These are phyloP conservation scores for Uronychia binucleata DNA, from an alignment of 73 alveolate genomes.

Conservation along the genomic window DNA sequence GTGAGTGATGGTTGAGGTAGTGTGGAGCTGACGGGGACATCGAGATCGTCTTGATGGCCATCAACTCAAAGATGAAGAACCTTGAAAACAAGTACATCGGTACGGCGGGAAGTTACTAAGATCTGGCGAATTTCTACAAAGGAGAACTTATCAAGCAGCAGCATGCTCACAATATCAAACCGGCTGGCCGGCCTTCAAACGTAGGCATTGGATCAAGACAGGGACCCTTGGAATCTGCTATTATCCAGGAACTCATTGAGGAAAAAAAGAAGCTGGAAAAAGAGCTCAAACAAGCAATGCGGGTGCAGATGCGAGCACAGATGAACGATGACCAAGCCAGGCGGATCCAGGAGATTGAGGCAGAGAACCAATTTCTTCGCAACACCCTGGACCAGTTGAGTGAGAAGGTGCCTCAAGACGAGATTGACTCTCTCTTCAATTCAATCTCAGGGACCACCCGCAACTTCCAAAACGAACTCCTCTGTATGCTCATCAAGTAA, in stretches of 20 bases:
- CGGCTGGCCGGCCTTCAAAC: neutral
- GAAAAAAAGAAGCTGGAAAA: neutral
- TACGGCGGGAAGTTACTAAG: neutral
- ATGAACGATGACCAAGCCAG: neutral
- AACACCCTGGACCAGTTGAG: neutral
- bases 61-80: slow-evolving; percentile 47
- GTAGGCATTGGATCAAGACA: neutral
- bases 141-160: slow-evolving; percentile 25
- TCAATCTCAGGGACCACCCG: neutral
- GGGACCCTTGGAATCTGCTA: neutral
- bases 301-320: neutral
- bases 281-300: neutral
- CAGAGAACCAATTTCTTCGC: neutral
- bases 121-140: slow-evolving; percentile 50
- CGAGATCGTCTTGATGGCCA: slow-evolving; percentile 20
- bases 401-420: neutral
- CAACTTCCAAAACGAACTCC: neutral
- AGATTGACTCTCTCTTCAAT: neutral
- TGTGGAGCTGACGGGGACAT: no score
- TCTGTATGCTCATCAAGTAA: neutral
- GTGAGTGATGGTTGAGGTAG: no score
- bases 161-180: neutral
- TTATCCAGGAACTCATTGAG: neutral
- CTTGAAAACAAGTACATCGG: slow-evolving; percentile 45
- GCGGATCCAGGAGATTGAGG: neutral